phyloP scores from a whole-genome alignment of 1,139 yeast species.

The Pichia sp. region DNA sequence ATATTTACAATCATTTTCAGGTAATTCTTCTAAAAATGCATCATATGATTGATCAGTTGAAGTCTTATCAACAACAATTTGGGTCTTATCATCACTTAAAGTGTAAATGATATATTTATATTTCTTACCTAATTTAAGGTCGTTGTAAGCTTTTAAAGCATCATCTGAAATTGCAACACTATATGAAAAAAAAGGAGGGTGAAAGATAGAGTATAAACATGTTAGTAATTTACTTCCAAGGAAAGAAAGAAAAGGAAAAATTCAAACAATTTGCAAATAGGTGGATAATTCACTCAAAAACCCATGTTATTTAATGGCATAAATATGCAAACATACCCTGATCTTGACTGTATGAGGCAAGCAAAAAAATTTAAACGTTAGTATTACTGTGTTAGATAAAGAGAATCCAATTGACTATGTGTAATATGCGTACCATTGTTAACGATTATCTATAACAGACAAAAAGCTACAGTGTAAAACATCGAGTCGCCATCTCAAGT shows the following conservation, averaged over 20 bases:
- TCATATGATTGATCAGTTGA: conserved; percentile 67
- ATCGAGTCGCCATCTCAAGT: neutral
- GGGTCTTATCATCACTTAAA: conserved; percentile 78
- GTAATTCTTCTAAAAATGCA: conserved; percentile 74
- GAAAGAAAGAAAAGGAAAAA: neutral
- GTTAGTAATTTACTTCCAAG: conserved; percentile 7
- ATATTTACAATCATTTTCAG: conserved; percentile 94
- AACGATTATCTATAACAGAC: neutral
- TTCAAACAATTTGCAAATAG: too few species aligned
- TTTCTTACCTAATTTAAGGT: conserved; percentile 90
- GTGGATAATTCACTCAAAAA: too few species aligned
- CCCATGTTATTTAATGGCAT: neutral
- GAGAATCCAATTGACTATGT: neutral
- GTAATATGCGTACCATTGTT: neutral
- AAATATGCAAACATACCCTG: conserved; percentile 45
- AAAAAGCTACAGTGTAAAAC: neutral
- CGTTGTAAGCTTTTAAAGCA: conserved; percentile 88
- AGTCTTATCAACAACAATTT: conserved; percentile 83
- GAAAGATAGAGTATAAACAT: neutral
- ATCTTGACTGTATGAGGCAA: conserved; percentile 46
- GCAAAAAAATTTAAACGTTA: neutral
- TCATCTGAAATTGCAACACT: conserved; percentile 96
- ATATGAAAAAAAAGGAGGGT: neutral
- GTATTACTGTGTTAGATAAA: neutral
- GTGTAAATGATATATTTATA: conserved; percentile 75